Conservation (phyloP, 495 filamentous ascomycete genomes). For the Talaromyces ruber region DNA sequence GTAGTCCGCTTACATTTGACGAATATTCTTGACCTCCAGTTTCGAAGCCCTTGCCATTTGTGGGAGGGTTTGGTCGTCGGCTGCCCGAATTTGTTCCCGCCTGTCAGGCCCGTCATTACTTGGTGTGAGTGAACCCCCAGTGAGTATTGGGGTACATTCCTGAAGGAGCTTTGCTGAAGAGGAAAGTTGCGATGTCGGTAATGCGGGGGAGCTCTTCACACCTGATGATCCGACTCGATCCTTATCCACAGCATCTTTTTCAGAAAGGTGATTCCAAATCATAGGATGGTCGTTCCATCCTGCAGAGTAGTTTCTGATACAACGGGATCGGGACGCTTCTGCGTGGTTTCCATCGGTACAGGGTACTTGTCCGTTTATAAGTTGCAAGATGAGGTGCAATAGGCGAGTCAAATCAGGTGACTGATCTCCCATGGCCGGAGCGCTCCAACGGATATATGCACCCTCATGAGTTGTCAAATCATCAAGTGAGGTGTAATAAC, state of each 20-base stretch:
- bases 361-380: background rate
- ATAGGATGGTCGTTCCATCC: background rate
- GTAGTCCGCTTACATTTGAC: background rate
- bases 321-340: background rate
- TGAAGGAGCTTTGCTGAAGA: background rate
- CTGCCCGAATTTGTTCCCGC: background rate
- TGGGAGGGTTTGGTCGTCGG: background rate
- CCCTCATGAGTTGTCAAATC: background rate
- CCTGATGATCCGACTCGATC: background rate
- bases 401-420: background rate
- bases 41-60: background rate
- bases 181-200: background rate
- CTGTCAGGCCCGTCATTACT: background rate
- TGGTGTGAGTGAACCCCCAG: background rate
- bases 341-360: background rate
- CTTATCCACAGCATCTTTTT: background rate
- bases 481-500: background rate
- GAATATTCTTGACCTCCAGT: background rate
- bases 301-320: background rate
- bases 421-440: background rate
- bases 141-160: background rate
- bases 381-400: background rate
- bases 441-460: background rate
- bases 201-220: background rate
- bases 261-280: background rate